Percentiles rank a stretch among this genome's conserved stretches.
Evolutionary conservation across 495 filamentous ascomycete genomes (phyloP).

Genomic region (Trichoderma virens): DNA sequence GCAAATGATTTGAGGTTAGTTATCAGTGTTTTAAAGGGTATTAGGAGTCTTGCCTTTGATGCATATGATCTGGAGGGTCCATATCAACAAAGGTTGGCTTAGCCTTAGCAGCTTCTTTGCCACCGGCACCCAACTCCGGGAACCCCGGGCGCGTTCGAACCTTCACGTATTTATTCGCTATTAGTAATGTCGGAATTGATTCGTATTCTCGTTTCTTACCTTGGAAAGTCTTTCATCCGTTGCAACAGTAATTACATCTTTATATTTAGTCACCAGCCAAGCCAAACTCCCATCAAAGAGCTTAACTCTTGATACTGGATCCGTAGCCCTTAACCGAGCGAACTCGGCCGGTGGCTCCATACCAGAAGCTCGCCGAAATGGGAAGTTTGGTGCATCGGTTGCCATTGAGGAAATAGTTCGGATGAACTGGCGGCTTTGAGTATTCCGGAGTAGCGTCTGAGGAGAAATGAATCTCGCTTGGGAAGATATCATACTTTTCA

Average conservation of each 20-base stretch:
- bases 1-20: slow-evolving; percentile 13
- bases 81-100: slow-evolving; percentile 44
- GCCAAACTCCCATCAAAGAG: slow-evolving; percentile 36
- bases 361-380: slow-evolving; percentile 33
- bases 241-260: slow-evolving; percentile 34
- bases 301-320: slow-evolving; percentile 35
- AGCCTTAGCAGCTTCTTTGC: slow-evolving; percentile 32
- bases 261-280: slow-evolving; percentile 40
- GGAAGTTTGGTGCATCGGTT: slow-evolving; percentile 25
- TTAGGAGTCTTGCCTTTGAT: slow-evolving; percentile 20
- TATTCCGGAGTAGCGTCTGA: no score
- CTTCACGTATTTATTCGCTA: slow-evolving; percentile 16
- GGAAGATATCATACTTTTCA: no score
- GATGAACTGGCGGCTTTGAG: neutral
- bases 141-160: slow-evolving; percentile 35
- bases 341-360: slow-evolving; percentile 36
- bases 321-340: slow-evolving; percentile 27
- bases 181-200: neutral
- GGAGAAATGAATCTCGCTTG: no score
- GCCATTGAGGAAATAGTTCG: neutral
- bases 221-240: slow-evolving; percentile 35
- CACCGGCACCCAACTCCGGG: slow-evolving; percentile 34
- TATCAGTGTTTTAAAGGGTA: neutral
- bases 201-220: slow-evolving; percentile 10
- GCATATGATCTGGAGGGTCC: slow-evolving; percentile 38